phyloP scores from a whole-genome alignment of 768 basidiomycete genomes.

The Phaeolepiota aurea region DNA sequence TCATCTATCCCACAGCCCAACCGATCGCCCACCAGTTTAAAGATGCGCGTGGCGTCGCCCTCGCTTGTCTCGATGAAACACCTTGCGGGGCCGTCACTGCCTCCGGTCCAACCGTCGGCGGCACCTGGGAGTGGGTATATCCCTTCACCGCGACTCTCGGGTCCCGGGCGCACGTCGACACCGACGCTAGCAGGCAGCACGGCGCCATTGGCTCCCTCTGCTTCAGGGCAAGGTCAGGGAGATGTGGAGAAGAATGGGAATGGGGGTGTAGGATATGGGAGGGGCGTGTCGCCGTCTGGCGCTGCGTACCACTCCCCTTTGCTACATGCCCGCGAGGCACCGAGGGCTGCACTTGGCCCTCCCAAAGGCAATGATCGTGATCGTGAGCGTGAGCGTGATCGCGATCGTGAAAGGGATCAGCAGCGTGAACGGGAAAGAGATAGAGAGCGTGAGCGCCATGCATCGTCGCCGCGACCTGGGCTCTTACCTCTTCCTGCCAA shows the following conservation, averaged over 20 bases:
- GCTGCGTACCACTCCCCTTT: background rate
- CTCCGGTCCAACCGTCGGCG: background rate
- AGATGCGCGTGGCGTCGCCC: background rate
- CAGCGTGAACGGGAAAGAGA: slow-evolving; percentile 15
- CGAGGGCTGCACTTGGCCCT: background rate
- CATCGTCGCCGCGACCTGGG: slow-evolving; percentile 20
- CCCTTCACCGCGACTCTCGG: slow-evolving; percentile 10
- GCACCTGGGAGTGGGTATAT: background rate
- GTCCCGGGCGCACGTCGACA: slow-evolving; percentile 13
- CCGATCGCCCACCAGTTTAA: background rate
- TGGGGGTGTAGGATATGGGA: background rate
- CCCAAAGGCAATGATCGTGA: slow-evolving; percentile 17
- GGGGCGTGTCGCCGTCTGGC: background rate
- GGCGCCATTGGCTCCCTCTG: too few species aligned
- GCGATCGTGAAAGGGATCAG: slow-evolving; percentile 16
- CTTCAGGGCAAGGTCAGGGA: too few species aligned
- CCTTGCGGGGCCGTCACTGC: background rate
- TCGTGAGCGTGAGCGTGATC: slow-evolving; percentile 11
- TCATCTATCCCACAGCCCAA: background rate
- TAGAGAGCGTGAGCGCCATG: slow-evolving; percentile 18
- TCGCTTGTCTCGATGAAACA: slow-evolving; percentile 2
- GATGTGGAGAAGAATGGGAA: background rate
- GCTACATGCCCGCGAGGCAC: slow-evolving; percentile 13
- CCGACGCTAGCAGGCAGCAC: too few species aligned
- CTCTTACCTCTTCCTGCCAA: slow-evolving; percentile 25